Evolutionary conservation across 2,329 filamentous ascomycete species (phyloP), one percentile per base, ranked within the genome.

Genomic region (Pseudopithomyces maydicus): DNA sequence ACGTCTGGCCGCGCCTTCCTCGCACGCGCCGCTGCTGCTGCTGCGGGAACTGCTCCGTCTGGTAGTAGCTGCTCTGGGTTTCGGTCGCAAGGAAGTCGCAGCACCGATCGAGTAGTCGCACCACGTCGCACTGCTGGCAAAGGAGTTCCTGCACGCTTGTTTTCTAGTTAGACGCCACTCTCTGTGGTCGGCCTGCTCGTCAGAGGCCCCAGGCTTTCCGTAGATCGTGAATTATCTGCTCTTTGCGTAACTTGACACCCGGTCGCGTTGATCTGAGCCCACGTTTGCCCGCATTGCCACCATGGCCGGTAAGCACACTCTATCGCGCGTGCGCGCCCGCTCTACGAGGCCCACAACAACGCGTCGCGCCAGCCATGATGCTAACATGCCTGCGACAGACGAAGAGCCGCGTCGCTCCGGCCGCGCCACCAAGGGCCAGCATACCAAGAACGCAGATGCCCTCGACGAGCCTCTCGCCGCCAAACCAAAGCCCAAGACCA

Each of bases 391-490:
- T 46, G 39, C 57, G 64, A 64, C 76, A 89, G 87, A 89, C 64
- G 94, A 97, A 84, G 91, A 41, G n/a, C 38, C 92, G 57, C 90
- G 95, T 76, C 91, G 95, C 74, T 99, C 95, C 42, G 93, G 95
- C 64, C 90, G 95, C 71, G 92, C 94, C 69, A 99, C 95, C 63
- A 99, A 99, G 75, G 95, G 95, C 74, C 93, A 97, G 70, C 92
- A 98, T 78, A 89, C 88, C 23, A 97, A 97, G 78, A 90, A 90
- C 64, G 88, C 92, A 67, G 92, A 97, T 72, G 59, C 66, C 55
- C 63, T 74, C 64, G 70, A 77, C 61, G 70, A 74, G 57, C 63
- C 69, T n/a, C n/a, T n/a, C 48, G 57, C 59, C 32, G 48, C 20
- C 45, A 66, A 64, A 33, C 58, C 66, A 51, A 66, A 61, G 44